Evolutionary conservation across 495 filamentous ascomycete species (phyloP).

Genomic region (Hypoxylon crocopeplum): DNA sequence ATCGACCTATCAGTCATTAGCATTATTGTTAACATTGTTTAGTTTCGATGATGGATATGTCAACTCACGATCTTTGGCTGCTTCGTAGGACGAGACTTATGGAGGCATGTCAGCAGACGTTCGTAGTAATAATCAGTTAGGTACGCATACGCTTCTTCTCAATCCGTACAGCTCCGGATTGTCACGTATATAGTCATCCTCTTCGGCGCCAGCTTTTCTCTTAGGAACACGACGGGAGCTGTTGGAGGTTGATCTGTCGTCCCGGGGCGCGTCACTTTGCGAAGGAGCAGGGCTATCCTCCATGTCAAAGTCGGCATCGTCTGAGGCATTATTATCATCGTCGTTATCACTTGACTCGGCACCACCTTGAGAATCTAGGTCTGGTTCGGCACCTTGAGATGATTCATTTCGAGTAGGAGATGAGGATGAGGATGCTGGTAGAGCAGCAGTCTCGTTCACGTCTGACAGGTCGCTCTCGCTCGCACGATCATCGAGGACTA

Average conservation of each 20-base stretch:
- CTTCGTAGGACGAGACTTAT: conserved; percentile 58
- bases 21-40: neutral
- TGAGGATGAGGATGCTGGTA: conserved; percentile 32
- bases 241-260: conserved; percentile 70
- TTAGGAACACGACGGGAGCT: conserved; percentile 71
- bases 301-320: conserved; percentile 80
- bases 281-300: conserved; percentile 66
- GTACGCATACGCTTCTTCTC: conserved; percentile 77
- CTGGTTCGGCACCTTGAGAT: conserved; percentile 70
- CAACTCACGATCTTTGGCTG: conserved; percentile 58
- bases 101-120: conserved; percentile 44
- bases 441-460: conserved; percentile 43
- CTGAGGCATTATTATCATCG: conserved; percentile 65
- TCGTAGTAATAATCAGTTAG: neutral
- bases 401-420: conserved; percentile 59
- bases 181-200: conserved; percentile 83
- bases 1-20: conserved; percentile 63
- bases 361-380: conserved; percentile 57
- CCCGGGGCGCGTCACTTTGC: conserved; percentile 53
- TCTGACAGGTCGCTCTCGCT: conserved; percentile 59
- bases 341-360: conserved; percentile 64
- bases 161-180: conserved; percentile 97
- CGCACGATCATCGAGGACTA: conserved; percentile 40
- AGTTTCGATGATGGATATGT: neutral
- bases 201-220: conserved; percentile 73